These are phyloP conservation scores for Paragyromitra xinjiangensis DNA, from an alignment of 495 filamentous ascomycete genomes.

Conservation along the genomic window DNA sequence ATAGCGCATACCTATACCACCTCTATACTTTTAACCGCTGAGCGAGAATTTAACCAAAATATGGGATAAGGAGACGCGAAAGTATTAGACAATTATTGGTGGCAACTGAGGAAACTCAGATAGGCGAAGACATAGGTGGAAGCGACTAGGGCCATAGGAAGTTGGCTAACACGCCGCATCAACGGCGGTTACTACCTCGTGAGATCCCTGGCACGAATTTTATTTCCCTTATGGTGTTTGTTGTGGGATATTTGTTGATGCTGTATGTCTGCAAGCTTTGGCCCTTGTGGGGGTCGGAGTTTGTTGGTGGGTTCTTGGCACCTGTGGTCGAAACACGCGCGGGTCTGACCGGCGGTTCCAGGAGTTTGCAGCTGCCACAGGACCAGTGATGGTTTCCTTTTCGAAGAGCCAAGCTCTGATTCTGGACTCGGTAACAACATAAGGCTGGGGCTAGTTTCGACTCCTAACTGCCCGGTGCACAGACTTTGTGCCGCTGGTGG, in stretches of 20 bases:
- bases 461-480: background rate
- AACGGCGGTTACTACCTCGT: constrained; percentile 2
- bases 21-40: too few species aligned
- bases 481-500: background rate
- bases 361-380: background rate
- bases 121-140: background rate
- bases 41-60: background rate
- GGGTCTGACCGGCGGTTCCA: constrained; percentile 25
- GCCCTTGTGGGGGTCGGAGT: constrained; percentile 4
- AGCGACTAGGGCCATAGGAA: background rate
- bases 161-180: background rate
- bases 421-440: background rate
- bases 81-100: constrained; percentile 3
- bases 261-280: background rate
- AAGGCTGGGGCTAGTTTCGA: constrained; percentile 7
- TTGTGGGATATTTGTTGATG: background rate
- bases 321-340: constrained; percentile 10
- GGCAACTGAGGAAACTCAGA: background rate
- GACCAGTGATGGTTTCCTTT: constrained; percentile 7
- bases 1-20: background rate
- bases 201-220: constrained; percentile 1
- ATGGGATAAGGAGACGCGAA: background rate
- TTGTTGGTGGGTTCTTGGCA: constrained; percentile 26
- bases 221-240: too few species aligned
- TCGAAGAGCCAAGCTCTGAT: background rate